Evolutionary conservation across 495 filamentous ascomycete species (phyloP).

Genomic region (Haplographium delicatum): DNA sequence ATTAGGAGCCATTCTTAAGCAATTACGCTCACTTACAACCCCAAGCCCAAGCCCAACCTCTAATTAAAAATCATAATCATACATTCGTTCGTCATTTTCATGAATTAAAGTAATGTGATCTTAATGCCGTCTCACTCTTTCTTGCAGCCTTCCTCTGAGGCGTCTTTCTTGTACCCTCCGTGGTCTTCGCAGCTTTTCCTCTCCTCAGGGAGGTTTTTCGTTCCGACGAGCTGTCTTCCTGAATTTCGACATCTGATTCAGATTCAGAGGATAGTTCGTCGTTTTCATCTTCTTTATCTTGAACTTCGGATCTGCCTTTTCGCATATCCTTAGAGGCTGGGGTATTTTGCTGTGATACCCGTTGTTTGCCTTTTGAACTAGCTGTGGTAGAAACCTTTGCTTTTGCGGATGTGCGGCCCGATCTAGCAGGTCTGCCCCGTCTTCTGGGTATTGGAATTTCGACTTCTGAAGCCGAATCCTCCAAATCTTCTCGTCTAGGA

Average conservation of each 20-base stretch:
- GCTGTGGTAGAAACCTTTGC: slow-evolving; percentile 2
- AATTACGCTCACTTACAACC: too few species aligned
- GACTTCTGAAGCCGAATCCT: neutral
- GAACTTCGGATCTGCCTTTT: slow-evolving; percentile 1
- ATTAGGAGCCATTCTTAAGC: too few species aligned
- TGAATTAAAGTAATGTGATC: slow-evolving; percentile 28
- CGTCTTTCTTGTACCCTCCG: slow-evolving; percentile 7
- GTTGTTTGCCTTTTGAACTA: neutral
- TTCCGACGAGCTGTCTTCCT: neutral
- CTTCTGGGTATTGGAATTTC: slow-evolving; percentile 11
- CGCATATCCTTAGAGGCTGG: neutral
- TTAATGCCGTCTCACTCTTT: slow-evolving; percentile 24
- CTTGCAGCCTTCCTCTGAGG: slow-evolving; percentile 18
- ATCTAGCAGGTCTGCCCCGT: slow-evolving; percentile 12
- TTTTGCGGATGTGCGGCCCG: slow-evolving; percentile 2
- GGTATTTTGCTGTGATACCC: neutral
- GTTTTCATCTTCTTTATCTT: slow-evolving; percentile 1
- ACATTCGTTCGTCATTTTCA: slow-evolving; percentile 9
- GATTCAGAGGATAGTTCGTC: slow-evolving; percentile 5
- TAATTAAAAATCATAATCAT: too few species aligned
- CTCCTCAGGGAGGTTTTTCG: neutral
- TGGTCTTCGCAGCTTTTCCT: slow-evolving; percentile 1
- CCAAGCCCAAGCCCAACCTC: too few species aligned
- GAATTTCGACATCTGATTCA: slow-evolving; percentile 3
- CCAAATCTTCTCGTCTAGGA: slow-evolving; percentile 9